Conservation (phyloP, 2,329 filamentous ascomycete genomes). For the Sclerotinia subarctica region DNA sequence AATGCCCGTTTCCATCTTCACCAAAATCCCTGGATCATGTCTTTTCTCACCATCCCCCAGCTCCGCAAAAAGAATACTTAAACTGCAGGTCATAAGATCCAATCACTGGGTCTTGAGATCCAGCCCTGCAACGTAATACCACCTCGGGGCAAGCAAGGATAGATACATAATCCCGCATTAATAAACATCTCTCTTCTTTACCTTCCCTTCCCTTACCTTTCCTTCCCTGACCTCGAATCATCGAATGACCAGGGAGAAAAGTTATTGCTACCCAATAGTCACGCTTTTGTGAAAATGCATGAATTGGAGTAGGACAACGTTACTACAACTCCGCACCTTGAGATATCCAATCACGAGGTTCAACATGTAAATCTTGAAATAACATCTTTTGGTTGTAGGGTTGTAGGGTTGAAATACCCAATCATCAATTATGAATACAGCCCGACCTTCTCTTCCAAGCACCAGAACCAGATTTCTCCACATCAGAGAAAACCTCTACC, state of each 20-base stretch:
- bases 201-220: too few species aligned
- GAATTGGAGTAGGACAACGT: not conserved
- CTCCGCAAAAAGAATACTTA: not conserved
- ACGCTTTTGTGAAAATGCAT: not conserved
- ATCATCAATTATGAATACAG: not conserved
- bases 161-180: too few species aligned
- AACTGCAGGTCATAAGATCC: conserved; percentile 19
- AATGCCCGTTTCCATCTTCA: not conserved
- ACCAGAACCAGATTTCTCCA: not conserved
- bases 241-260: not conserved
- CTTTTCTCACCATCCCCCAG: not conserved
- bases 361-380: not conserved
- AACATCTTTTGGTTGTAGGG: not conserved
- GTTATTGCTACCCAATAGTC: conserved; percentile 12
- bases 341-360: conserved; percentile 6
- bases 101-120: conserved; percentile 16
- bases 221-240: not conserved
- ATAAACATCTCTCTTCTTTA: not conserved
- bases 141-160: not conserved
- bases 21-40: not conserved
- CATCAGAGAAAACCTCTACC: not conserved
- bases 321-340: not conserved
- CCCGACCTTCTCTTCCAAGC: not conserved
- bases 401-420: not conserved
- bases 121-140: conserved; percentile 15